Evolutionary conservation across 108 stramenopile genomes (phyloP), one percentile per base, ranked within the genome.

Genomic region (Aurantiochytrium sp.): DNA sequence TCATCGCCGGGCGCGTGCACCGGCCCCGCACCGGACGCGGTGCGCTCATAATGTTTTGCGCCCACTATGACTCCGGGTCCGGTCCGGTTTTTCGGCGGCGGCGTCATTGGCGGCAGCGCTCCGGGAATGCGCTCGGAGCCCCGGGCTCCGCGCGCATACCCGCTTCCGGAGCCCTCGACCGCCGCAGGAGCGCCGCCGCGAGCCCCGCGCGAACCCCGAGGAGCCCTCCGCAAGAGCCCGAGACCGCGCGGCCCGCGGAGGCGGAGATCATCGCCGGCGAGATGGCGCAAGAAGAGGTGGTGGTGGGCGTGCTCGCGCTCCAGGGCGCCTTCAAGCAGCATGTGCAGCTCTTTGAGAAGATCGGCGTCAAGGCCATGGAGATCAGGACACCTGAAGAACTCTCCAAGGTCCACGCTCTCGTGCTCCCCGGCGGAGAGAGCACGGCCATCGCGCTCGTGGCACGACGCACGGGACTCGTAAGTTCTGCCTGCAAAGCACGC

Each of bases 321-420:
- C 97, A 98, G 90, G 98, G 98, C 15, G 97, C 97, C 39, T 97
- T 99, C 89, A 95, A 94, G 90, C 97, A 99, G 92, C 98, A 99
- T 90, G 94, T 96, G 89, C 87, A 90, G 54, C 90, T 90, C 65
- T 69, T 98, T 31, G 91, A 94, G 37, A 54, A 39, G 52, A 90
- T 94, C 4, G 94, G 94, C 39, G 95, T 89, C 32, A 4, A 32
- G 91, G 86, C 86, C 31, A 34, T 37, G 4, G 90, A 97, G 95
- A 94, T 98, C 31, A 91, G 96, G 52, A 94, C 95, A 31, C 94
- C 95, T 3, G 87, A 89, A 15, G 96, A 98, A 73, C 91, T 99
- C 69, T 88, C 89, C 39, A 89, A 86, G 4, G 73, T 98, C 45
- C 97, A 98, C 89, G 98, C 95, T 6, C 93, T 99, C 45, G 93